phyloP scores from a whole-genome alignment of 805 yeast species.

The Clavispora fructus region DNA sequence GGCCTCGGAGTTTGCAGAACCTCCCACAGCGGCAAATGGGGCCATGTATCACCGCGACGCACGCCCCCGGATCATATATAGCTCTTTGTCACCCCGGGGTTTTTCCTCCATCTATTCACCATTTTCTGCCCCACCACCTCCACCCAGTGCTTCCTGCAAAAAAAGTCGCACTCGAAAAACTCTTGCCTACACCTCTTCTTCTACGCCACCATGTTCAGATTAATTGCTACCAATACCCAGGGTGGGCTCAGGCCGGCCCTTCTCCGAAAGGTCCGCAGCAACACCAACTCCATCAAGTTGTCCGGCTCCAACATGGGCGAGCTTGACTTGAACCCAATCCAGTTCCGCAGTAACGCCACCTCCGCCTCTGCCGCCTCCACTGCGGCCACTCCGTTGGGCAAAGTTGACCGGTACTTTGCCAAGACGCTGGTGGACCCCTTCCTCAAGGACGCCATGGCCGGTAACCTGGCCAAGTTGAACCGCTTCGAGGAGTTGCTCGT shows the following conservation, averaged over 20 bases:
- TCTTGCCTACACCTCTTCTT: background rate
- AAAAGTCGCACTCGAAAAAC: background rate
- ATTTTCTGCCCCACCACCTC: background rate
- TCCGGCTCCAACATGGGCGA: constrained; percentile 7
- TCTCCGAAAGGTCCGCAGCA: constrained; percentile 32
- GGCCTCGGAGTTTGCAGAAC: background rate
- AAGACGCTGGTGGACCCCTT: constrained; percentile 20
- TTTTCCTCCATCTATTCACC: background rate
- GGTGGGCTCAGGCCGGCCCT: constrained; percentile 33
- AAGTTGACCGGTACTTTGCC: constrained; percentile 16
- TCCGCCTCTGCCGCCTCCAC: background rate
- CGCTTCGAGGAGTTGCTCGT: constrained; percentile 27
- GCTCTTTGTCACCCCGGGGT: background rate
- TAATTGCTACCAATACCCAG: constrained; percentile 33
- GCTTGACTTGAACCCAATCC: constrained; percentile 9
- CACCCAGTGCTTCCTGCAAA: background rate
- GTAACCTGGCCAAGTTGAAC: constrained; percentile 16
- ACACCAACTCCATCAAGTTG: constrained; percentile 11
- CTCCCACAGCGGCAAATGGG: background rate
- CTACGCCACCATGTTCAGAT: constrained; percentile 28
- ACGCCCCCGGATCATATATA: background rate
- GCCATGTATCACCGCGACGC: background rate
- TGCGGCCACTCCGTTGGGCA: constrained; percentile 5
- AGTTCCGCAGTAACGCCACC: constrained; percentile 8
- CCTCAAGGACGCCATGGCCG: constrained; percentile 14